phyloP scores from a whole-genome alignment of 169 alveolate genomes.

The Babesia caballi region DNA sequence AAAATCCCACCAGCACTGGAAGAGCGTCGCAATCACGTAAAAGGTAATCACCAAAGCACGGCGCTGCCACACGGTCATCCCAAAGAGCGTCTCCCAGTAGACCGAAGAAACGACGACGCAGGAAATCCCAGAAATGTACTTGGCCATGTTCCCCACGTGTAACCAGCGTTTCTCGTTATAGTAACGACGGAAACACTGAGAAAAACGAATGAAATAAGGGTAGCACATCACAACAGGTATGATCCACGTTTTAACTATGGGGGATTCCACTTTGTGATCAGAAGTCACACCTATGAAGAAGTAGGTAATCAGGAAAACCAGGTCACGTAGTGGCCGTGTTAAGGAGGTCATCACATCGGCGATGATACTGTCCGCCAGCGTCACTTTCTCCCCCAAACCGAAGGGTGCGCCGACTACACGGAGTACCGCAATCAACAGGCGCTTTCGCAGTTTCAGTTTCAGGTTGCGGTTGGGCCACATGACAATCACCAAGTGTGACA shows the following conservation, averaged over 20 bases:
- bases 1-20: conserved; percentile 83
- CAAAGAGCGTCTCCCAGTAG: conserved; percentile 43
- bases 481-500: neutral
- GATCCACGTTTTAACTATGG: conserved; percentile 67
- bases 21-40: conserved; percentile 79
- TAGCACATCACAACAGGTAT: conserved; percentile 76
- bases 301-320: conserved; percentile 46
- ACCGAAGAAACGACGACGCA: conserved; percentile 58
- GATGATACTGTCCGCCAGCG: conserved; percentile 55
- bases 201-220: conserved; percentile 80
- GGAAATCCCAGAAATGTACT: conserved; percentile 7
- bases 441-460: conserved; percentile 44
- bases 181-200: conserved; percentile 80
- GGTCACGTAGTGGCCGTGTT: conserved; percentile 48
- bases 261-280: neutral
- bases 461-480: conserved; percentile 40
- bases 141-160: conserved; percentile 42
- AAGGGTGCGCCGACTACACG: conserved; percentile 46
- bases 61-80: conserved; percentile 57
- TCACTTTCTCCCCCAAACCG: conserved; percentile 42
- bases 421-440: conserved; percentile 21
- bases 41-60: conserved; percentile 68
- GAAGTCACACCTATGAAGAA: conserved; percentile 11
- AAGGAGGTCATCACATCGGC: conserved; percentile 64
- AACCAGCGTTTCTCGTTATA: conserved; percentile 38